Evolutionary conservation across 495 filamentous ascomycete genomes (phyloP).

Genomic region (Podospora tetraspora): DNA sequence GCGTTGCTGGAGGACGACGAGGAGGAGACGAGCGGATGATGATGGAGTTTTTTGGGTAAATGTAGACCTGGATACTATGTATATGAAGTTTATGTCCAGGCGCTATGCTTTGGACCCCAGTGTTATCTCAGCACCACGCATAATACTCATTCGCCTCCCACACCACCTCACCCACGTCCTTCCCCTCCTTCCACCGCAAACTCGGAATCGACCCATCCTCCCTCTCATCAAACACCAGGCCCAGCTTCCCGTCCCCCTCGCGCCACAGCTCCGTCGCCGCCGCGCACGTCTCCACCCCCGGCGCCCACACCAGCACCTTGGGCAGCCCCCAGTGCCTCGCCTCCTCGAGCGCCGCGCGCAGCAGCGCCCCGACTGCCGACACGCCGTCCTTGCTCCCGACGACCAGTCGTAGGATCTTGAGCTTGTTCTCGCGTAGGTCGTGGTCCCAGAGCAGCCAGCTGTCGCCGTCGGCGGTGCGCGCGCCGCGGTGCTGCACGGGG

Average conservation of each 20-base stretch:
- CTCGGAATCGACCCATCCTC: constrained; percentile 22
- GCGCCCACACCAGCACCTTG: constrained; percentile 20
- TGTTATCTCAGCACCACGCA: constrained; percentile 3
- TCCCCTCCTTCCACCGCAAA: constrained; percentile 15
- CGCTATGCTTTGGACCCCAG: no score
- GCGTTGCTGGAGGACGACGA: constrained; percentile 9
- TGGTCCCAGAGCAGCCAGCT: constrained; percentile 20
- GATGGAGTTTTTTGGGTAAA: not conserved
- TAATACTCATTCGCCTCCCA: constrained; percentile 21
- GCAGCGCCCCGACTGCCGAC: constrained; percentile 5
- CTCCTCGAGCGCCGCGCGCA: constrained; percentile 16
- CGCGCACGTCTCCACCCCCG: not conserved
- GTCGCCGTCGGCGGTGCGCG: constrained; percentile 6
- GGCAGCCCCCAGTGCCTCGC: constrained; percentile 16
- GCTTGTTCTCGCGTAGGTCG: constrained; percentile 22
- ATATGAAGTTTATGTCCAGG: not conserved
- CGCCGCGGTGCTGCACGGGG: constrained; percentile 14
- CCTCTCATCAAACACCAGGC: constrained; percentile 15
- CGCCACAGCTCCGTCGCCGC: constrained; percentile 14
- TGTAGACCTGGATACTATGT: not conserved
- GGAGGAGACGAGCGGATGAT: not conserved
- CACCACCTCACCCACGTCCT: constrained; percentile 5
- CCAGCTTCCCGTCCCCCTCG: constrained; percentile 6
- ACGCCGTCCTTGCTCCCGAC: not conserved
- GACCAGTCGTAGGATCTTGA: constrained; percentile 14